Conservation (phyloP, 371 early-diverging fungal genomes). For the Mortierella polycephala region DNA sequence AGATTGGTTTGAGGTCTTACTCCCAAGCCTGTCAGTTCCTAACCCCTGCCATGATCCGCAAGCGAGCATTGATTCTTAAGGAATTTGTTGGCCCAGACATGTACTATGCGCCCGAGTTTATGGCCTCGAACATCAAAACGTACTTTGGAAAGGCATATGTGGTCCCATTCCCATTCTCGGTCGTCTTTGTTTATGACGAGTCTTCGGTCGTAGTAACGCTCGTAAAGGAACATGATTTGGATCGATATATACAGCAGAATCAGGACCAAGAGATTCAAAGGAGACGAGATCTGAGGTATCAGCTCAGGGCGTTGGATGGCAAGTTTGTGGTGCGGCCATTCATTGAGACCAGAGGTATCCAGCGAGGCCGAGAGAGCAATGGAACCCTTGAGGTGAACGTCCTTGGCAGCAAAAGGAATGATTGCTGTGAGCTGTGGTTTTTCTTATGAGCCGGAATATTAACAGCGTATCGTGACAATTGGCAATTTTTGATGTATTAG, state of each 20-base stretch:
- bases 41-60: slow-evolving; percentile 35
- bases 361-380: slow-evolving; percentile 38
- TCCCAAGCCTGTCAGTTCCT: slow-evolving; percentile 53
- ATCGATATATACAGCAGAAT: slow-evolving; percentile 62
- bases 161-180: slow-evolving; percentile 69
- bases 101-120: slow-evolving; percentile 65
- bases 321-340: slow-evolving; percentile 64
- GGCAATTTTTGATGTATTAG: slow-evolving; percentile 7
- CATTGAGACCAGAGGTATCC: slow-evolving; percentile 32
- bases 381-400: slow-evolving; percentile 50
- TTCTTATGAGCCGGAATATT: not conserved
- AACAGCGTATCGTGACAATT: too few species aligned
- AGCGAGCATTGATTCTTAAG: slow-evolving; percentile 52
- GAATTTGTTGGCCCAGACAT: slow-evolving; percentile 68
- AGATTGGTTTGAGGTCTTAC: slow-evolving; percentile 62
- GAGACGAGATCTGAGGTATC: slow-evolving; percentile 58
- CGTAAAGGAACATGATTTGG: slow-evolving; percentile 58
- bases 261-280: slow-evolving; percentile 55
- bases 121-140: slow-evolving; percentile 58
- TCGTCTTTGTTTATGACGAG: slow-evolving; percentile 72
- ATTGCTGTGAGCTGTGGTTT: not conserved
- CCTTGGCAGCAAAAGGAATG: slow-evolving; percentile 27
- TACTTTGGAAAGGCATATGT: slow-evolving; percentile 69
- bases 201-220: slow-evolving; percentile 61
- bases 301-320: slow-evolving; percentile 65